Base-by-base conservation (phyloP, 164 flowering plant genomes). In the Platanus orientalis region DNA sequence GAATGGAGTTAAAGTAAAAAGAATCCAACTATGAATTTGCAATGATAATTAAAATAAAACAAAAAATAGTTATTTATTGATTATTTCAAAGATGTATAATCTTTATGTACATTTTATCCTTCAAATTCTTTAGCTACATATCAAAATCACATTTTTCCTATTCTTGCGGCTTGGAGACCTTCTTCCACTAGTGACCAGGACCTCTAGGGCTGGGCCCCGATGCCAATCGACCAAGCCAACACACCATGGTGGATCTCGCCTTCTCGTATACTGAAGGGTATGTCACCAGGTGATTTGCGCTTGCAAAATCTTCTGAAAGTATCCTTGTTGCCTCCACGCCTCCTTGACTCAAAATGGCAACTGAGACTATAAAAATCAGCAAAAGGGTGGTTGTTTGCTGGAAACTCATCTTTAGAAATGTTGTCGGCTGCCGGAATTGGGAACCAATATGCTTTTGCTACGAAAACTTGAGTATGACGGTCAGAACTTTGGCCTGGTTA, bases 151-250 rank as follows among this genome's bases (percentile, higher is more conserved):
- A 32, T 32, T 32, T 32, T 32, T 5, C 42, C 9, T 36, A 14
- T 36, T n/a, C n/a, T n/a, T n/a, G n/a, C n/a, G n/a, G n/a, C n/a
- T n/a, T n/a, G n/a, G n/a, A n/a, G n/a, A 34, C 39, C 7, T 10
- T 34, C 39, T 5, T 10, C 39, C 39, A 44, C 57, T 62, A 78
- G 42, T 78, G 78, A 12, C 83, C 83, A 40, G 79, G 80, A 16
- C 83, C 83, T 63, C 54, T 77, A 29, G 80, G 83, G 57, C 83
- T 79, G 19, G 83, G 83, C 1, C 83, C 83, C 2, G 80, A 76
- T 13, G 73, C 63, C 49, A 79, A 51, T 3, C 69, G 61, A 20
- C 57, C 63, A 25, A 79, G 67, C 80, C 76, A 79, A 50, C 30
- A 64, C 10, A 69, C 24, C 80, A 79, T 62, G 28, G 55, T 73